phyloP scores from a whole-genome alignment of 1,139 yeast species.

The Torulaspora pretoriensis region DNA sequence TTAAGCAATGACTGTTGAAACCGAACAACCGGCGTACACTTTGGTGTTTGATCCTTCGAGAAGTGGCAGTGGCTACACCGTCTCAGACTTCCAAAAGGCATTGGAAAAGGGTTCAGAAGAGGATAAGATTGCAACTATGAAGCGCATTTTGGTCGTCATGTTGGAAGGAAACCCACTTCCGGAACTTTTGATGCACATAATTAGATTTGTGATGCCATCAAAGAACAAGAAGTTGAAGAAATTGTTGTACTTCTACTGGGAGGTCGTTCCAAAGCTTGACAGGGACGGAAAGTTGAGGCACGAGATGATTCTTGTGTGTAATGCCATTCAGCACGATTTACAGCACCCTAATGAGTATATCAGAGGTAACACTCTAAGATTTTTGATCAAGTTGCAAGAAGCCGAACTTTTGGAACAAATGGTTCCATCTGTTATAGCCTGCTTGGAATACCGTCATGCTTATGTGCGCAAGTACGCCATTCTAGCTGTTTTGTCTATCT shows the following conservation, averaged over 20 bases:
- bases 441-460: conserved; percentile 94
- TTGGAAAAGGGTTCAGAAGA: conserved; percentile 91
- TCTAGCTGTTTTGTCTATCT: conserved; percentile 81
- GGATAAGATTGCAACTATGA: conserved; percentile 85
- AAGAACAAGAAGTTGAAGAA: conserved; percentile 87
- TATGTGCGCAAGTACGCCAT: conserved; percentile 97
- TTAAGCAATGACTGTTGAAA: conserved; percentile 17
- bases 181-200: conserved; percentile 93
- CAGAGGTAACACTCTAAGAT: conserved; percentile 91
- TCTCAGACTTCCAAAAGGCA: conserved; percentile 69
- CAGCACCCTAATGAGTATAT: conserved; percentile 98
- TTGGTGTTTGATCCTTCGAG: conserved; percentile 72
- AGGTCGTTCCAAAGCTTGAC: conserved; percentile 89
- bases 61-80: conserved; percentile 59
- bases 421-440: conserved; percentile 86
- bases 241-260: conserved; percentile 94
- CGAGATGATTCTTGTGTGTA: conserved; percentile 97
- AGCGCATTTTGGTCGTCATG: conserved; percentile 76
- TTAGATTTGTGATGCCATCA: conserved; percentile 96
- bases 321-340: conserved; percentile 93
- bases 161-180: conserved; percentile 93
- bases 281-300: conserved; percentile 88
- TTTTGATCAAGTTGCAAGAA: conserved; percentile 84
- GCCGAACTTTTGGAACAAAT: conserved; percentile 92
- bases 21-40: conserved; percentile 52